Percentiles rank a stretch among this genome's conserved stretches.
Conservation (phyloP, 495 filamentous ascomycete species). For the Aspergillus steynii region DNA sequence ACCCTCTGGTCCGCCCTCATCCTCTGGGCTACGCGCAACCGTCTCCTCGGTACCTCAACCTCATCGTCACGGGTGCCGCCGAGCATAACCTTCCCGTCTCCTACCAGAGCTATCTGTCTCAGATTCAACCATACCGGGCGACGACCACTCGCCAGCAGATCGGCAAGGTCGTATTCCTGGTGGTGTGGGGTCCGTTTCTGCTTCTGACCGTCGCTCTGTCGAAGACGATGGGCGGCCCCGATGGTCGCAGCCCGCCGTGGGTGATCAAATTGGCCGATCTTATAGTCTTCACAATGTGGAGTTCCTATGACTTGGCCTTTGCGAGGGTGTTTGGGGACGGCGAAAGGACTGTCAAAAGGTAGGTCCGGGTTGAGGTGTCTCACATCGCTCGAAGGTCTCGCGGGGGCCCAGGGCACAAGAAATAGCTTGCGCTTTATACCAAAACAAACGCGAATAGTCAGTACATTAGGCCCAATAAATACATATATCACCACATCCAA, state of each 20-base stretch:
- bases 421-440: not conserved
- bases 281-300: conserved; percentile 64
- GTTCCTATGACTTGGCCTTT: conserved; percentile 70
- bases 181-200: conserved; percentile 61
- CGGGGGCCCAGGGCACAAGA: not conserved
- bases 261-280: conserved; percentile 45
- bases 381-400: not conserved
- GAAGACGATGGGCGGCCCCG: conserved; percentile 55
- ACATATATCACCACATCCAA: not conserved
- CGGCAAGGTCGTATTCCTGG: conserved; percentile 61
- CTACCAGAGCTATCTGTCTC: conserved; percentile 68
- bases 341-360: conserved; percentile 62
- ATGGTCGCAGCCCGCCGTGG: conserved; percentile 70
- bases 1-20: conserved; percentile 46
- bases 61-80: conserved; percentile 72
- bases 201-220: conserved; percentile 47
- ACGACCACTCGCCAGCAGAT: conserved; percentile 66
- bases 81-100: conserved; percentile 75
- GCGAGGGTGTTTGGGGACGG: conserved; percentile 79
- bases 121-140: conserved; percentile 65
- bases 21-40: conserved; percentile 69
- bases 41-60: conserved; percentile 74
- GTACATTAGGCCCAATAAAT: conserved; percentile 3
- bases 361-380: conserved; percentile 8
- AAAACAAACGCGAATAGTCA: not conserved